Conservation (phyloP, 1,284 basidiomycete species). For the Afroboletus lepidellus region DNA sequence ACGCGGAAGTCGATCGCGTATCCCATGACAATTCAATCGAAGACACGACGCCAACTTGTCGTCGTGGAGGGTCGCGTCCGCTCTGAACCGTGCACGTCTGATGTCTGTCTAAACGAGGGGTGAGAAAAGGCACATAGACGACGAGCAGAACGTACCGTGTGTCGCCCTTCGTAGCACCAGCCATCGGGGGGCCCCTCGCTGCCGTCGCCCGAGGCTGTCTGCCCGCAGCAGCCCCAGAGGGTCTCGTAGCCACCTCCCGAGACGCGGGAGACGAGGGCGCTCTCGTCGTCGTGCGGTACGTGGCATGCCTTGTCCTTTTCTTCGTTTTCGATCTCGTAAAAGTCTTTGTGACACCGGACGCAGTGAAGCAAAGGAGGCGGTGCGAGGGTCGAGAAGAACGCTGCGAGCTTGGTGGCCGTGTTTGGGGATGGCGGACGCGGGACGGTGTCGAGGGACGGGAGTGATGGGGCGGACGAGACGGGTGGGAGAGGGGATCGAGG, state of each 20-base stretch:
- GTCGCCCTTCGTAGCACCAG: constrained; percentile 79
- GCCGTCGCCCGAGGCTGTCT: constrained; percentile 67
- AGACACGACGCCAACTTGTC: constrained; percentile 67
- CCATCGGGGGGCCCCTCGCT: constrained; percentile 79
- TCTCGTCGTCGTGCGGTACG: constrained; percentile 56
- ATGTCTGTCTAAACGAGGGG: constrained; percentile 73
- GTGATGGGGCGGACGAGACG: constrained; percentile 8
- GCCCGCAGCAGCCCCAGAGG: constrained; percentile 68
- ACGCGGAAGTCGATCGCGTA: constrained; percentile 36
- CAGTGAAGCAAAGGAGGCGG: constrained; percentile 71
- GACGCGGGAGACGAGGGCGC: constrained; percentile 48
- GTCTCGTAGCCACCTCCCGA: constrained; percentile 46
- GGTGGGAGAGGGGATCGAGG: constrained; percentile 18
- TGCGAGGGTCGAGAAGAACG: constrained; percentile 56
- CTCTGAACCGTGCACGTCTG: constrained; percentile 73
- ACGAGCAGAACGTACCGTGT: constrained; percentile 65
- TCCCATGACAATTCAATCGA: constrained; percentile 49
- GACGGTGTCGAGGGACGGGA: constrained; percentile 2
- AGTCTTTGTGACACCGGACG: constrained; percentile 66
- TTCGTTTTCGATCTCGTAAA: constrained; percentile 55
- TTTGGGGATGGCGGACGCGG: constrained; percentile 30
- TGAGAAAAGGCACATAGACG: no score
- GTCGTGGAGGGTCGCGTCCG: constrained; percentile 63
- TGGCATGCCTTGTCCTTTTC: constrained; percentile 48
- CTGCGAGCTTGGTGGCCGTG: constrained; percentile 42